Evolutionary conservation across 108 stramenopile genomes (phyloP), one percentile per base, ranked within the genome.

Genomic region (Schizochytrium sp.): DNA sequence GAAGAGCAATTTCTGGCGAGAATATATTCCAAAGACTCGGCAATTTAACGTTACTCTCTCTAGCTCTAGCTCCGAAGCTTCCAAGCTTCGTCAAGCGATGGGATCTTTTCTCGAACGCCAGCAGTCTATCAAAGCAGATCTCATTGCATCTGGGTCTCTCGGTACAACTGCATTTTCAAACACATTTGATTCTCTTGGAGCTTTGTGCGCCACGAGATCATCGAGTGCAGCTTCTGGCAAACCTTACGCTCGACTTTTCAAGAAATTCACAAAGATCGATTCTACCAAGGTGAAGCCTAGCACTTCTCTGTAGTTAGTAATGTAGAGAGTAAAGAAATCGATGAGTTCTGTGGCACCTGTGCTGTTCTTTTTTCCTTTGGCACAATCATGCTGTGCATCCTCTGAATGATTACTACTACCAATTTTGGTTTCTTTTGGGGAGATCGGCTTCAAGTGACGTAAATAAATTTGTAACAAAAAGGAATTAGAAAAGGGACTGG

Each of bases 151-250:
- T 59, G 58, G 58, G 17, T 59, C 58, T 17, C 19, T 19, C 61
- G 38, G 42, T 13, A 10, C 61, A 4, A 13, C 17, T 13, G 61
- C 42, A 38, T 64, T 64, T 42, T 42, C 61, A 10, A 64, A 64
- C 61, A 64, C 61, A 0, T 64, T 64, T 64, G 61, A 64, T 13
- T 64, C 61, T 64, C 61, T 64, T 42, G 19, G 61, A 38, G 61
- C 61, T 7, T 42, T 64, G 8, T 42, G 61, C 12, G 61, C 61
- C 5, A 42, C 41, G 7, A 38, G 61, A 38, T 64, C 61, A 64
- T 42, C 38, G 38, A 42, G 41, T 4, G 41, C 61, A 4, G 19
- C 42, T 42, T 38, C 41, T 4, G 61, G 42, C 41, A 42, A 42
- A 5, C 61, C 61, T 7, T 64, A 64, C 61, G 61, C 61, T 4